These are phyloP conservation scores for Fraxinus ornus DNA, from an alignment of 305 asterid genomes.

Conservation along the genomic window DNA sequence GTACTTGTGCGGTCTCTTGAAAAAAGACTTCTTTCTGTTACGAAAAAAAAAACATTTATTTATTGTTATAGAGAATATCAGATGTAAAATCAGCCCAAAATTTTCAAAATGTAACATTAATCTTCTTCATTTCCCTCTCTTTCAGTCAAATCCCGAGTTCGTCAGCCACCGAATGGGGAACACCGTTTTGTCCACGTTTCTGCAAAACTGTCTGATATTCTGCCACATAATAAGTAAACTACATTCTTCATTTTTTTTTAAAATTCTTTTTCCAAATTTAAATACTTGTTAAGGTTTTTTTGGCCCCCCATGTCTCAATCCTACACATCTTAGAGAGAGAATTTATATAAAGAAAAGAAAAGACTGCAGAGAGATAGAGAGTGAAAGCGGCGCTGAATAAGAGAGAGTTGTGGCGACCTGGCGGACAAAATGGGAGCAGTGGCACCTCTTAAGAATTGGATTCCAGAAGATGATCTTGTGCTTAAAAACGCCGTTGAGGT, in stretches of 20 bases:
- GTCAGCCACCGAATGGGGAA: background rate
- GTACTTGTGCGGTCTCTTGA: background rate
- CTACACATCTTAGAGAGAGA: conserved; percentile 23
- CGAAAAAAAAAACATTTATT: background rate
- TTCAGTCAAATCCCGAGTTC: background rate
- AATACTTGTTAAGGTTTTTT: background rate
- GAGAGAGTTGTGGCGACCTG: conserved; percentile 22
- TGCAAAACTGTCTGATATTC: background rate
- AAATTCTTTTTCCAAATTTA: conserved; percentile 6
- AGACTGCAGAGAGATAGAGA: background rate
- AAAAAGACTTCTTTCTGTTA: background rate
- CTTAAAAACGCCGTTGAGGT: conserved; percentile 74
- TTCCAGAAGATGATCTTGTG: conserved; percentile 66
- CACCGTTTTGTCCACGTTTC: background rate
- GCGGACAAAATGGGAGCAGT: conserved; percentile 52
- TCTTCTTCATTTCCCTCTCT: background rate
- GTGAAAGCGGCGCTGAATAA: conserved; percentile 41
- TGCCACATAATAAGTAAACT: background rate
- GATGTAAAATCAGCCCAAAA: background rate
- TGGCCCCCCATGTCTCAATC: conserved; percentile 21
- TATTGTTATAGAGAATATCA: background rate
- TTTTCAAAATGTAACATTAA: background rate
- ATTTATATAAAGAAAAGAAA: background rate
- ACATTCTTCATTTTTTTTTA: background rate
- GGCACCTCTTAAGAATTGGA: conserved; percentile 56